phyloP scores from a whole-genome alignment of 1,139 yeast genomes.

The Magnusiomyces magnusii region DNA sequence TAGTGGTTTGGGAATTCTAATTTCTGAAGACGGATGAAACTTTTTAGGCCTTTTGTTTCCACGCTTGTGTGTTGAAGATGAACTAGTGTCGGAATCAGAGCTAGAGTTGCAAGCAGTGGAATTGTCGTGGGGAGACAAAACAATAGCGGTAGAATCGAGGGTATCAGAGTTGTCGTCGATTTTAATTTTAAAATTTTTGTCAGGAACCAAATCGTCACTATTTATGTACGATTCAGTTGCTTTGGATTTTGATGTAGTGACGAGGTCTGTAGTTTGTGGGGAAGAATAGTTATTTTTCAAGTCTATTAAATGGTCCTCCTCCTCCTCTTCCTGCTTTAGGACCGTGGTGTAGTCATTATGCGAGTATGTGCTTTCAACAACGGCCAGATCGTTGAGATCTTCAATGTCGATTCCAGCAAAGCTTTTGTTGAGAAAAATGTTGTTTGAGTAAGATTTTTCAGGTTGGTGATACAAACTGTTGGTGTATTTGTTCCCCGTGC shows the following conservation, averaged over 20 bases:
- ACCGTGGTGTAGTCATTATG: background rate
- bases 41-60: slow-evolving; percentile 19
- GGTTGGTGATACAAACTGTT: background rate
- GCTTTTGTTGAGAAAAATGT: background rate
- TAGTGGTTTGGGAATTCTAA: slow-evolving; percentile 22
- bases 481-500: background rate
- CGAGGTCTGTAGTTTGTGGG: background rate
- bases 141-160: background rate
- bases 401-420: background rate
- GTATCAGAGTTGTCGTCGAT: background rate
- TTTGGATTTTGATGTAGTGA: background rate
- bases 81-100: slow-evolving; percentile 1
- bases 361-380: background rate
- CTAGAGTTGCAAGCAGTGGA: slow-evolving; percentile 3
- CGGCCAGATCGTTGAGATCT: slow-evolving; percentile 2
- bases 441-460: background rate
- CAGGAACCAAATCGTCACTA: background rate
- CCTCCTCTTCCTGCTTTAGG: background rate
- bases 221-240: background rate
- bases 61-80: background rate
- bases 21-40: slow-evolving; percentile 18
- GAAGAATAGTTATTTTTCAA: background rate
- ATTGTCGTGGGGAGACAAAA: background rate
- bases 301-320: background rate
- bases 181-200: background rate